Evolutionary conservation across 1,139 yeast species (phyloP), one percentile per base, ranked within the genome.

Genomic region (Kurtzmaniella quercitrusa): DNA sequence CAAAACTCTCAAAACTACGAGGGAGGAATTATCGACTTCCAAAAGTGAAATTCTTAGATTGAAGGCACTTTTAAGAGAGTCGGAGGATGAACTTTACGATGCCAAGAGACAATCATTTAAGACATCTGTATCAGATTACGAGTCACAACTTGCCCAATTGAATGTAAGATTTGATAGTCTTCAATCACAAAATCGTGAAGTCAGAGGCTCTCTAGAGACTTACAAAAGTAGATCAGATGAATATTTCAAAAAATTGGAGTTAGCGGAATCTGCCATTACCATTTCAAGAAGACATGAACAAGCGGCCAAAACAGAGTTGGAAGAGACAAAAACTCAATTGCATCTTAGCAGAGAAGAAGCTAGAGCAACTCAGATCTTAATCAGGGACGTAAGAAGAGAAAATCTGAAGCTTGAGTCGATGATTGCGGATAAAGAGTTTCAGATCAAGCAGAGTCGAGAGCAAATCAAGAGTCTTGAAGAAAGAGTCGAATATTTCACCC

Each of bases 201-300:
- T 85, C 29, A 60, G 66, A 1, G 73, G 76, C 39, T 71, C 79
- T 36, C 66, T 85, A 37, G 80, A 77, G 27, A 67, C 86, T 34
- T 89, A 85, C 62, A 85, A 81, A 56, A 66, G 70, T 36, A 75
- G 96, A 46, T 81, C 95, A 14, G 93, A 87, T 40, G 88, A 85
- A 51, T 86, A 88, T 56, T 81, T 77, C 54, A 72, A 74, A 48
- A 86, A 87, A 53, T 68, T 90, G 33, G 95, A 89, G 55, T 75
- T 80, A 47, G 93, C 95, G 0, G 96, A 91, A 56, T 73, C 83
- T 41, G 85, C 89, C 2, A 80, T 86, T 2, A 69, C 75, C 40
- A 75, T 81, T 41, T 79, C 89, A 2, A 69, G 68, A 51, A 71
- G 87, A 50, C 81, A 84, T 15, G 91, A 85, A 56, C 75, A 75